Evolutionary conservation across 2,329 filamentous ascomycete genomes (phyloP).

Genomic region (Exserohilum rostratum): DNA sequence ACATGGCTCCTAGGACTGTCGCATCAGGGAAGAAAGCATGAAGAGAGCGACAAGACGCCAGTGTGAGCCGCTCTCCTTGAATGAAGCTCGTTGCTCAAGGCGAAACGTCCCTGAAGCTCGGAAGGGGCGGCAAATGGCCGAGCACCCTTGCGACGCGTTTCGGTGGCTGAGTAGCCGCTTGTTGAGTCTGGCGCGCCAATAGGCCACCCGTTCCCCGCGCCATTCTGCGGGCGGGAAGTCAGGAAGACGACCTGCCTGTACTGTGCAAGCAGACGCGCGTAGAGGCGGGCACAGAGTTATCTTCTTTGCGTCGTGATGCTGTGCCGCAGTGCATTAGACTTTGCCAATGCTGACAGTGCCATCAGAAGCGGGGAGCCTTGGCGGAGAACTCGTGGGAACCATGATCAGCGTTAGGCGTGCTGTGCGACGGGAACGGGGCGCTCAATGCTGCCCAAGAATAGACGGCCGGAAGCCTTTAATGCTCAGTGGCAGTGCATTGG

Average conservation of each 20-base stretch:
- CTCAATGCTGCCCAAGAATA: background rate
- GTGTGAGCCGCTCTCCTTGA: constrained; percentile 5
- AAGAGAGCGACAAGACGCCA: background rate
- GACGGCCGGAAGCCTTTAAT: background rate
- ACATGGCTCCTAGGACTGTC: constrained; percentile 4
- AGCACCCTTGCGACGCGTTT: constrained; percentile 15
- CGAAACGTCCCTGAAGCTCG: constrained; percentile 15
- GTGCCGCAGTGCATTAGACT: background rate
- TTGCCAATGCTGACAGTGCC: background rate
- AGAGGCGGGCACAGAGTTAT: too few species aligned
- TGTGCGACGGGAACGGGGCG: too few species aligned
- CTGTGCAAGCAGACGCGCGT: background rate
- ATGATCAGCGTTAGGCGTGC: background rate
- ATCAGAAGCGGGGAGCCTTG: background rate
- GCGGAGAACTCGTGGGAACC: background rate
- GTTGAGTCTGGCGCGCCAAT: background rate
- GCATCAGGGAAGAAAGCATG: constrained; percentile 3
- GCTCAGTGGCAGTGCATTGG: too few species aligned
- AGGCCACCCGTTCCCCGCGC: constrained; percentile 5
- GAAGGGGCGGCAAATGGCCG: constrained; percentile 15
- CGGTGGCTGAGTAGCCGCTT: constrained; percentile 14
- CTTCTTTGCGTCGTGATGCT: background rate
- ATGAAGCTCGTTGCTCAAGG: constrained; percentile 8
- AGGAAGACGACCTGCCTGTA: background rate
- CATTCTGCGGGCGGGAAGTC: background rate